Evolutionary conservation across 495 filamentous ascomycete genomes (phyloP), one percentile per base, ranked within the genome.

Genomic region (Cudoniella acicularis): DNA sequence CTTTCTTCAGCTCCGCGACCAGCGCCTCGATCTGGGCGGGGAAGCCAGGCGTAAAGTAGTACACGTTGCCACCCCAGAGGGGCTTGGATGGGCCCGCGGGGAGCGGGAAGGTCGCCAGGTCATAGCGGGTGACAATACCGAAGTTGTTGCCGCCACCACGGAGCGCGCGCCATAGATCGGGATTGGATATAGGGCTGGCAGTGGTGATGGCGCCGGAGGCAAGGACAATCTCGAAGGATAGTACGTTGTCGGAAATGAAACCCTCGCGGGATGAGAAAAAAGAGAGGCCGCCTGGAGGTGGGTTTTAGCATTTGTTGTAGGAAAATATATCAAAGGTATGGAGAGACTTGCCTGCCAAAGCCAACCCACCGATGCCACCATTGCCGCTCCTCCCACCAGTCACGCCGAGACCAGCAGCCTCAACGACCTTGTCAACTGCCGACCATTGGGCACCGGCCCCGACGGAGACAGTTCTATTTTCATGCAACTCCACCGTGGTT

Each of bases 81-180:
- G 43, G 20, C 81, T 62, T 8, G n/a, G n/a, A n/a, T n/a, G n/a
- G n/a, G n/a, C n/a, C n/a, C n/a, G n/a, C n/a, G n/a, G n/a, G n/a
- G 68, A 59, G 24, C 67, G 70, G 6, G 63, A 61, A 2, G 72
- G 65, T 80, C 8, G 21, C 22, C 13, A 45, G 48, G 40, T 79
- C 74, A 40, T 77, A 79, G n/a, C 71, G 70, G 1, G 82, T 83
- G 4, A 84, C 77, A 23, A 84, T 74, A 1, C 80, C 82, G 56
- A 81, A 81, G 64, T 84, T 83, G 62, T 69, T 76, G 10, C 67
- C 54, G 17, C 82, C 81, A 4, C 82, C 83, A 53, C 83, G 84
- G 1, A 85, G 72, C 3, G 81, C 80, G 51, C 61, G 61, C 66
- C 69, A 83, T 10, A 86, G 66, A 49, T 87, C 83, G 0, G 70